Evolutionary conservation across 1,284 basidiomycete species (phyloP).

Genomic region (Papiliotrema laurentii): DNA sequence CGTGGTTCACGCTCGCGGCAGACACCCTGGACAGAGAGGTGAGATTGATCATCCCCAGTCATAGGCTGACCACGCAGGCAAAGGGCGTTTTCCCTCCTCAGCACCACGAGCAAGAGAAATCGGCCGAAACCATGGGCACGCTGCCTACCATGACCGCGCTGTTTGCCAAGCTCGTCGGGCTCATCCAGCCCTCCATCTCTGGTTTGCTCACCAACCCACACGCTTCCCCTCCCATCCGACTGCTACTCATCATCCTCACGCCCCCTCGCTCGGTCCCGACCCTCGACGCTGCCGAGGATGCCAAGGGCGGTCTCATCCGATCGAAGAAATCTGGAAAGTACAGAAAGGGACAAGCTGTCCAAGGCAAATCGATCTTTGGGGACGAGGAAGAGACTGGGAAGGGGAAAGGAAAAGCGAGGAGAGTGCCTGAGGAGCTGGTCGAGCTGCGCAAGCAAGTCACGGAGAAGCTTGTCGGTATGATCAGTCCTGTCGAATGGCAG

Average conservation of each 20-base stretch:
- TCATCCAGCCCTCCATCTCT: constrained; percentile 55
- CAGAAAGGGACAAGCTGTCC: constrained; percentile 42
- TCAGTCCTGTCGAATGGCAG: constrained; percentile 70
- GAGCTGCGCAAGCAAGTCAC: constrained; percentile 57
- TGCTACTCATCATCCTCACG: constrained; percentile 65
- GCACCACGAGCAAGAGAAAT: constrained; percentile 48
- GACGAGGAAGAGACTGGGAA: constrained; percentile 24
- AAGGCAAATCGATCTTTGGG: constrained; percentile 45
- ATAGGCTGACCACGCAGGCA: constrained; percentile 50
- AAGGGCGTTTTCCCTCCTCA: constrained; percentile 59
- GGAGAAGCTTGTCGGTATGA: constrained; percentile 53
- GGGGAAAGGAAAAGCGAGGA: constrained; percentile 21
- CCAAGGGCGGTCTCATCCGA: constrained; percentile 27
- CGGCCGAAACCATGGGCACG: constrained; percentile 50
- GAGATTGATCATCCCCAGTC: constrained; percentile 6
- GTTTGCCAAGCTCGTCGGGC: constrained; percentile 16
- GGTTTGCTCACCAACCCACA: constrained; percentile 73
- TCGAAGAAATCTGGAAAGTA: constrained; percentile 46
- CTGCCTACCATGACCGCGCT: constrained; percentile 62
- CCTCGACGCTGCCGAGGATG: constrained; percentile 28
- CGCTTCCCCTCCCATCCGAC: constrained; percentile 79
- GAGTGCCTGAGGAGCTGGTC: constrained; percentile 56
- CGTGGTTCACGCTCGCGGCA: constrained; percentile 66
- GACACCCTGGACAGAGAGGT: constrained; percentile 80
- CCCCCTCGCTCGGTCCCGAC: constrained; percentile 50